Evolutionary conservation across 306 rosid species (phyloP).

Genomic region (Lablab purpureus): DNA sequence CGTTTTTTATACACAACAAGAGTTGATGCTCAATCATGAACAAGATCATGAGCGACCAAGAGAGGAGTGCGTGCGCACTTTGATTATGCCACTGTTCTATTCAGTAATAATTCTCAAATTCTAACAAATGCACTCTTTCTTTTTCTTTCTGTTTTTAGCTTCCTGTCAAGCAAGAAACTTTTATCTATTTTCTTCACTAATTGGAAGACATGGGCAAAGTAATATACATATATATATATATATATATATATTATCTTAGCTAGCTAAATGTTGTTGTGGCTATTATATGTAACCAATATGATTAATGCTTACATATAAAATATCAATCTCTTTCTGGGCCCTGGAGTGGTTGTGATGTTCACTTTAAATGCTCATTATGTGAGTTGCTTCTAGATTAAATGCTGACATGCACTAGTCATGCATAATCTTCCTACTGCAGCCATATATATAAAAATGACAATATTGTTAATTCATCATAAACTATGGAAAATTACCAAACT

Average conservation of each 20-base stretch:
- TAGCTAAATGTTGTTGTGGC: background rate
- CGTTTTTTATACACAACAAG: background rate
- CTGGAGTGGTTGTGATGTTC: slow-evolving; percentile 41
- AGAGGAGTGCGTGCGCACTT: slow-evolving; percentile 17
- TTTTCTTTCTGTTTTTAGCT: background rate
- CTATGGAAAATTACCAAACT: background rate
- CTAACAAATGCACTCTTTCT: background rate
- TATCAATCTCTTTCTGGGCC: background rate
- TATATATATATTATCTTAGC: too few species aligned
- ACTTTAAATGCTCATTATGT: slow-evolving; percentile 18
- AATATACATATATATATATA: too few species aligned
- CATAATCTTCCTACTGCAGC: background rate
- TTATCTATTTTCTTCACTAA: background rate
- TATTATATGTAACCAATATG: background rate
- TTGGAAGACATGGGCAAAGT: background rate
- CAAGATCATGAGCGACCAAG: background rate
- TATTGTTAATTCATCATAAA: background rate
- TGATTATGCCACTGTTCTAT: background rate
- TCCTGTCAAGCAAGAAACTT: background rate
- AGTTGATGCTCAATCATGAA: slow-evolving; percentile 22
- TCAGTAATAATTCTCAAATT: background rate
- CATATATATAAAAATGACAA: slow-evolving; percentile 11
- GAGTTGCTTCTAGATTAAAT: slow-evolving; percentile 28
- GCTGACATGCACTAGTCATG: slow-evolving; percentile 7
- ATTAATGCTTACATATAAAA: background rate